Conservation (phyloP, 768 basidiomycete genomes). For the Pulveroboletus ravenelii region DNA sequence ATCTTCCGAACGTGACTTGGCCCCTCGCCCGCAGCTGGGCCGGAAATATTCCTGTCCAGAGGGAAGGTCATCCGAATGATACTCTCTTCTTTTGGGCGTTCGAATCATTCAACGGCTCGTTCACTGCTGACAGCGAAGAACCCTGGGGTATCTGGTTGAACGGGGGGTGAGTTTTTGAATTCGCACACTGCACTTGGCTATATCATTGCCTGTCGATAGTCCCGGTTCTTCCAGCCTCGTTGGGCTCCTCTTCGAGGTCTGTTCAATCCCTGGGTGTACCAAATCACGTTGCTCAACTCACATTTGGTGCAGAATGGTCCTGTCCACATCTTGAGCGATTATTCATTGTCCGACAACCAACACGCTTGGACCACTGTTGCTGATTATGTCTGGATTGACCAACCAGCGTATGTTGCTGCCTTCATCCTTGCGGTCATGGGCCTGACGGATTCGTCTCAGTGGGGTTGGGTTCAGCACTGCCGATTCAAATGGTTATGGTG, state of each 20-base stretch:
- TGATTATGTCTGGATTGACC: conserved; percentile 72
- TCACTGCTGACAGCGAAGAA: conserved; percentile 41
- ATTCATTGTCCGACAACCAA: conserved; percentile 45
- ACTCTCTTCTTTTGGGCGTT: conserved; percentile 66
- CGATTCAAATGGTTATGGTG: conserved; percentile 57
- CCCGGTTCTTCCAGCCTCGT: conserved; percentile 69
- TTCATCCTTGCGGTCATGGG: neutral
- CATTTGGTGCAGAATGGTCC: conserved; percentile 64
- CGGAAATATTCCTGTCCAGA: conserved; percentile 59
- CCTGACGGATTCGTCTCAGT: conserved; percentile 26
- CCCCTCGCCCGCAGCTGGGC: conserved; percentile 49
- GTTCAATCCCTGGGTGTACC: conserved; percentile 9
- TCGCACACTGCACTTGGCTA: neutral
- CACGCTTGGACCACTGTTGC: conserved; percentile 57
- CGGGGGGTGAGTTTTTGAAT: conserved; percentile 47
- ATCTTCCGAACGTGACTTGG: conserved; percentile 61
- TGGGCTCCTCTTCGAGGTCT: conserved; percentile 61
- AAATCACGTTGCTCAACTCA: neutral
- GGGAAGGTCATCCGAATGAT: conserved; percentile 55
- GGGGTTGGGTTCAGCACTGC: conserved; percentile 64
- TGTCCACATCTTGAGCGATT: conserved; percentile 51
- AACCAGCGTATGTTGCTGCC: conserved; percentile 48
- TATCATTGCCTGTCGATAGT: conserved; percentile 26
- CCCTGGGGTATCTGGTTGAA: conserved; percentile 77
- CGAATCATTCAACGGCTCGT: conserved; percentile 51